Conservation (phyloP, 1,284 basidiomycete species). For the Puccinia hordei region DNA sequence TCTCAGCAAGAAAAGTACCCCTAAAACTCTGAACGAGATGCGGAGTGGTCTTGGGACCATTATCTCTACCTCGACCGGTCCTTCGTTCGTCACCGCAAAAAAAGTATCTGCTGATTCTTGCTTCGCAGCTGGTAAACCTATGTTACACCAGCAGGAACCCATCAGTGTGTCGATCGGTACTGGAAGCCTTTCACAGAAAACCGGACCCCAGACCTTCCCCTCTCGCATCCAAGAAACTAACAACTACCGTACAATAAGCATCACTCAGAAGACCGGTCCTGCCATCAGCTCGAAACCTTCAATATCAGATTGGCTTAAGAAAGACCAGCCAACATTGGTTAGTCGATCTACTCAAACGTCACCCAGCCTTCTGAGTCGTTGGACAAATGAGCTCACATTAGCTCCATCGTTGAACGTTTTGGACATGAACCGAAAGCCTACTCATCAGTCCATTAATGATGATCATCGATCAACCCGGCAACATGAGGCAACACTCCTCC, state of each 20-base stretch:
- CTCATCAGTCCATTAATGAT: not conserved
- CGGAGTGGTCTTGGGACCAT: not conserved
- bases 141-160: not conserved
- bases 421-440: not conserved
- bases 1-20: not conserved
- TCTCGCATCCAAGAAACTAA: not conserved
- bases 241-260: not conserved
- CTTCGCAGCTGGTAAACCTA: not conserved
- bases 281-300: constrained; percentile 1
- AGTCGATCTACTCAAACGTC: constrained; percentile 51
- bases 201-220: constrained; percentile 26
- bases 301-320: constrained; percentile 39
- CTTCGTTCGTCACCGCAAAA: not conserved
- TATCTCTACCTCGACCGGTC: not conserved
- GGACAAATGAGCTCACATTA: constrained; percentile 29
- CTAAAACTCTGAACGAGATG: constrained; percentile 38
- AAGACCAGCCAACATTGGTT: constrained; percentile 43
- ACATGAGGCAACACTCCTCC: not conserved
- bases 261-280: constrained; percentile 28
- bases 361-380: constrained; percentile 29
- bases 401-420: constrained; percentile 14
- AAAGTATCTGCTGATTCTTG: not conserved
- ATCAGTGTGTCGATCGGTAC: not conserved
- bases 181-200: constrained; percentile 18
- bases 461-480: not conserved